A percentile compares a stretch with the other conserved stretches of the same genome.
These are phyloP conservation scores for Prunus fruticosa DNA, from an alignment of 306 rosid genomes.

Conservation along the genomic window DNA sequence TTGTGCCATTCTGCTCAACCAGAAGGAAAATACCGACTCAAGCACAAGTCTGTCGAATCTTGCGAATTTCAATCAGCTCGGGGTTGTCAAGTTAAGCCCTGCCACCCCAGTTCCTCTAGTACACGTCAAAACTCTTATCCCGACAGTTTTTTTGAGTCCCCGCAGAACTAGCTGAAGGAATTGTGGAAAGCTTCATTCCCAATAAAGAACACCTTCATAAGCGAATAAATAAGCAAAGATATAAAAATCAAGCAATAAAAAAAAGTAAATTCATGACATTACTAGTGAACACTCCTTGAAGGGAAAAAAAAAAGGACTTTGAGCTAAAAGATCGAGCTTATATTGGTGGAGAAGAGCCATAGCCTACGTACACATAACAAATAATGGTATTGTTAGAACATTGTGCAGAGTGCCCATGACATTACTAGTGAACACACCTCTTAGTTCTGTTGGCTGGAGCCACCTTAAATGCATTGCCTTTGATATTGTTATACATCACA, in stretches of 20 bases:
- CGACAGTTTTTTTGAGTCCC: background rate
- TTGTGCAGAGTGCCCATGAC: background rate
- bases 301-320: too few species aligned
- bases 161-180: too few species aligned
- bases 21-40: background rate
- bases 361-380: too few species aligned
- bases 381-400: background rate
- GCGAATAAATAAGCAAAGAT: background rate
- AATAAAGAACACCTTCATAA: background rate
- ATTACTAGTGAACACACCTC: too few species aligned
- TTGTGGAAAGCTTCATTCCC: background rate
- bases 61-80: background rate
- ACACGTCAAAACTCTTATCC: background rate
- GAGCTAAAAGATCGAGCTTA: too few species aligned
- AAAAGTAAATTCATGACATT: background rate
- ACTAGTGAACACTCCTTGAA: too few species aligned
- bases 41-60: background rate
- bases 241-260: background rate
- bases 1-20: background rate
- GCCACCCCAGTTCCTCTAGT: background rate
- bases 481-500: background rate
- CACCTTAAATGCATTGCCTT: background rate
- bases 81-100: background rate
- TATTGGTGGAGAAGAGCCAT: too few species aligned
- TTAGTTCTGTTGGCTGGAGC: background rate